Conservation (phyloP, 805 yeast genomes). For the Hanseniaspora osmophila region DNA sequence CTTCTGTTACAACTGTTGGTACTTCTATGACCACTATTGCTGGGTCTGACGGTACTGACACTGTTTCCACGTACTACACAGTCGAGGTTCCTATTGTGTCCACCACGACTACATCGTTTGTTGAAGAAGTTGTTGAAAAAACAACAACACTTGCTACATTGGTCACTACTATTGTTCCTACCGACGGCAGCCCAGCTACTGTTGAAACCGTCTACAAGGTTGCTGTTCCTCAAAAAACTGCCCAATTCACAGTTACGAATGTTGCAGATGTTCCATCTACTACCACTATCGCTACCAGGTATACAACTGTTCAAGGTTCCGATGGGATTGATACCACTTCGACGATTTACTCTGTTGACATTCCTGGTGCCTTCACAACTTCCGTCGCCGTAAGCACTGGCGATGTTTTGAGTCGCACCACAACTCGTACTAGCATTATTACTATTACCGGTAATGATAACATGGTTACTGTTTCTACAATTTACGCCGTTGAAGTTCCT, state of each 20-base stretch:
- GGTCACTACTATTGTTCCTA: neutral
- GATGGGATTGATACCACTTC: neutral
- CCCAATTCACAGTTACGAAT: neutral
- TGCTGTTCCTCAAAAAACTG: neutral
- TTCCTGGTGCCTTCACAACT: conserved; percentile 4
- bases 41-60: neutral
- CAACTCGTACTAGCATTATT: neutral
- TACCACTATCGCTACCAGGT: neutral
- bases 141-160: neutral
- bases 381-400: conserved; percentile 3
- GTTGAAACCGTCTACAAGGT: neutral
- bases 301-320: neutral
- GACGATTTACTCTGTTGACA: conserved; percentile 3
- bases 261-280: neutral
- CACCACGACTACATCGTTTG: neutral
- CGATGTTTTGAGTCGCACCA: neutral
- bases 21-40: neutral
- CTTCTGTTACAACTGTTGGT: neutral
- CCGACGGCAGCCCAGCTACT: neutral
- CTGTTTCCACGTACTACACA: neutral
- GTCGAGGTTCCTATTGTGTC: neutral
- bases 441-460: neutral
- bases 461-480: neutral
- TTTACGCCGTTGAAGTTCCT: conserved; percentile 1
- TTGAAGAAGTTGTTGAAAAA: neutral